Percentiles rank a stretch among this genome's conserved stretches.
Conservation (phyloP, 371 early-diverging fungal genomes). For the Syncephalastrum contaminatum region DNA sequence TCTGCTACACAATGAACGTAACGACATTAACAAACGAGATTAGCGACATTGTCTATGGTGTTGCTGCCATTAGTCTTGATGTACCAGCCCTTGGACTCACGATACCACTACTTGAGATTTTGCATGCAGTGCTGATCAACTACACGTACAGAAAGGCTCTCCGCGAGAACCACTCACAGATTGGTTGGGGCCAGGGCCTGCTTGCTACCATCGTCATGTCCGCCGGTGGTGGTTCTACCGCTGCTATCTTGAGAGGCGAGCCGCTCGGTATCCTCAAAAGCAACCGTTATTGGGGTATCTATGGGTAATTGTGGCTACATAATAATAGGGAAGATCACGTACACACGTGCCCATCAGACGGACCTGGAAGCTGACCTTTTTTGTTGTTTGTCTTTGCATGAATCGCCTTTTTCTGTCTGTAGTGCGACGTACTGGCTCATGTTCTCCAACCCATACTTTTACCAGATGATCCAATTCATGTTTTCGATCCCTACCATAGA, state of each 20-base stretch:
- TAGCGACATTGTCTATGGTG: constrained; percentile 26
- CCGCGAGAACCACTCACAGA: constrained; percentile 36
- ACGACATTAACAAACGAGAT: constrained; percentile 24
- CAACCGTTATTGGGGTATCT: constrained; percentile 42
- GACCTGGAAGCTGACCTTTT: constrained; percentile 1
- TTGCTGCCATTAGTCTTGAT: constrained; percentile 24
- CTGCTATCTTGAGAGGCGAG: constrained; percentile 38
- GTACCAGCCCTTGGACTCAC: constrained; percentile 25
- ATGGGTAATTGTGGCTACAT: constrained; percentile 25
- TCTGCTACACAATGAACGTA: too few relatives aligned
- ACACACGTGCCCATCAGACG: neutral
- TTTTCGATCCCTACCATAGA: constrained; percentile 42
- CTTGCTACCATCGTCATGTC: constrained; percentile 57
- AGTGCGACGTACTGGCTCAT: constrained; percentile 41
- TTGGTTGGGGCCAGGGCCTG: constrained; percentile 55
- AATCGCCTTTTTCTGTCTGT: neutral
- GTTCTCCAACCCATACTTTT: constrained; percentile 37
- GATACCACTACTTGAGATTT: constrained; percentile 45
- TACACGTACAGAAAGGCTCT: constrained; percentile 55
- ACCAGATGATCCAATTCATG: constrained; percentile 27
- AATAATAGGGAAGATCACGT: neutral
- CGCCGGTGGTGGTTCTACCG: constrained; percentile 56
- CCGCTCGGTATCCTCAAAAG: constrained; percentile 41
- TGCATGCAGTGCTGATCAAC: constrained; percentile 55
- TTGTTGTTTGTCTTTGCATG: constrained; percentile 1